These are phyloP conservation scores for Ascocoryne sarcoides DNA, from an alignment of 2,329 filamentous ascomycete species.

Conservation along the genomic window DNA sequence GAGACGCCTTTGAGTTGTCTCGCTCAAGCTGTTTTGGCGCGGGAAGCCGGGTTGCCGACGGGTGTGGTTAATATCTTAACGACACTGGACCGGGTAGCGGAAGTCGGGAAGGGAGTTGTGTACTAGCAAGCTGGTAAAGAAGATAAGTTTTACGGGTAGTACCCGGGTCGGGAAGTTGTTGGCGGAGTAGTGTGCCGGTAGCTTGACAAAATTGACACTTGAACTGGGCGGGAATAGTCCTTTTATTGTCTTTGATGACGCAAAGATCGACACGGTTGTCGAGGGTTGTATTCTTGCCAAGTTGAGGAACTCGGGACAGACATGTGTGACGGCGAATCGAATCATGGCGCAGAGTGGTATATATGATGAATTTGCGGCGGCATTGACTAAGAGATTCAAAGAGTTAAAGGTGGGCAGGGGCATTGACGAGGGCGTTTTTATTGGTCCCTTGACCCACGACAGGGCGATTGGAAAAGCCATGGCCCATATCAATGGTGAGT, in stretches of 20 bases:
- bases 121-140: conserved; percentile 30
- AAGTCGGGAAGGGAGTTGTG: conserved; percentile 30
- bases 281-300: conserved; percentile 74
- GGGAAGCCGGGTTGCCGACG: conserved; percentile 65
- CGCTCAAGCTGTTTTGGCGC: conserved; percentile 66
- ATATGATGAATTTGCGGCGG: conserved; percentile 34
- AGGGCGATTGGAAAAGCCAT: conserved; percentile 14
- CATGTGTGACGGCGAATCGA: conserved; percentile 37
- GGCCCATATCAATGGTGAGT: conserved; percentile 13
- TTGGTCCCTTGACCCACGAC: conserved; percentile 14
- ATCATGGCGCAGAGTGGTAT: conserved; percentile 39
- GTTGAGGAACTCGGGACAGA: conserved; percentile 83
- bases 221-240: conserved; percentile 83
- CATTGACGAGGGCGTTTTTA: conserved; percentile 9
- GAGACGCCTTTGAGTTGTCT: conserved; percentile 63
- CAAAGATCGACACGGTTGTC: conserved; percentile 76
- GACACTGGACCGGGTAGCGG: conserved; percentile 36
- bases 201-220: conserved; percentile 35
- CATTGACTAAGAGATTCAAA: conserved; percentile 30
- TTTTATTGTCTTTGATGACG: conserved; percentile 93
- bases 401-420: conserved; percentile 17
- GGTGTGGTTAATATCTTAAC: conserved; percentile 63
- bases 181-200: conserved; percentile 27
- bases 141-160: conserved; percentile 59
- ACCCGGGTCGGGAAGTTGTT: conserved; percentile 34